Base-by-base conservation (phyloP, 768 basidiomycete genomes). In the Dacryopinax spathularia region DNA sequence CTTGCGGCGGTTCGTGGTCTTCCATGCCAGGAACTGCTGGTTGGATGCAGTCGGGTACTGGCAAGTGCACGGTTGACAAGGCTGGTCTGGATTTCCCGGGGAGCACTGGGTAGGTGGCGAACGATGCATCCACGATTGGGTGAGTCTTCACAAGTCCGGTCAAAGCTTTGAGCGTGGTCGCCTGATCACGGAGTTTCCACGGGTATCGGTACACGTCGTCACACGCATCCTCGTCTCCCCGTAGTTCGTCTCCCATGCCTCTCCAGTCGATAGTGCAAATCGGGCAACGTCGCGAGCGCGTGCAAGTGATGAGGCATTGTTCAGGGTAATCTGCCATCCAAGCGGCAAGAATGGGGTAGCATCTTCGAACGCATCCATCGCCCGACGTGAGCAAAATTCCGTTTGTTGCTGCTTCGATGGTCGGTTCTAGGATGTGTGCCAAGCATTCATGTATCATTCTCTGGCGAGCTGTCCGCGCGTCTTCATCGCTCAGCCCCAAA, bases 401-500 rank as follows among this genome's bases (percentile, higher is more conserved):
- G 13, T 43, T 10, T 22, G 12, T 25, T 7, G 56, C 65, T 5
- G 63, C 22, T 39, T 20, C 33, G 25, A 62, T 61, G 27, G 61
- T 59, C 2, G 63, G 18, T 15, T 69, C 43, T 0, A 80, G 66
- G 2, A 81, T 68, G 1, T 18, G 12, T 0, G 41, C n/a, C 75
- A 75, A 77, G 39, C 73, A 74, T 5, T 70, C 33, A 61, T 81
- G 78, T 62, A 80, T 80, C 0, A 78, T 65, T 0, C 70, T 34
- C 61, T 72, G 66, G 9, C 48, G 48, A 18, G 63, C 35, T 15
- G 12, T 64, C 60, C 60, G 67, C n/a, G 66, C 82, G 81, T 33
- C 78, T 78, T 68, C 81, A 81, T 2, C 80, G 80, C 37, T 81
- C 81, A 74, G 66, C 65, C 20, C 25, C 15, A 69, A 71, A 44